Conservation (phyloP, 768 basidiomycete species). For the Psilocybe cubensis region DNA sequence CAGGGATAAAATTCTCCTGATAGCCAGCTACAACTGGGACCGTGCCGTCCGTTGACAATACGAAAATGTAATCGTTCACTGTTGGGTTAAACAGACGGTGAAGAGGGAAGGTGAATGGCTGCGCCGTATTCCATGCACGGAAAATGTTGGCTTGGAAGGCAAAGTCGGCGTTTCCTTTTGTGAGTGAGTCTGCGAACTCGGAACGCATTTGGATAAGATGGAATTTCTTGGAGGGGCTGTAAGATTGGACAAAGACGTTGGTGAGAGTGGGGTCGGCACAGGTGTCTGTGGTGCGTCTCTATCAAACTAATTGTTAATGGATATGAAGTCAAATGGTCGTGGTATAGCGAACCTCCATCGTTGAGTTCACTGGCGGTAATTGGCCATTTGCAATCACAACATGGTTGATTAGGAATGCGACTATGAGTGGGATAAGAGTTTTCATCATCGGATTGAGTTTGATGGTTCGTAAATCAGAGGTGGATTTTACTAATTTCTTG, state of each 20-base stretch:
- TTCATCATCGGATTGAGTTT: too few relatives aligned
- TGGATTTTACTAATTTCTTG: too few relatives aligned
- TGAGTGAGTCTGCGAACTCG: not conserved
- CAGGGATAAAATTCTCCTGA: not conserved
- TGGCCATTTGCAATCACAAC: too few relatives aligned
- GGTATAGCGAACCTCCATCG: too few relatives aligned
- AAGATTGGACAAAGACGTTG: not conserved
- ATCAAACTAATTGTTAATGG: too few relatives aligned
- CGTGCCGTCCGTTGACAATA: not conserved
- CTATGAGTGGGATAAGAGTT: too few relatives aligned
- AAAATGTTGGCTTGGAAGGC: constrained; percentile 9
- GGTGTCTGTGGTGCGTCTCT: too few relatives aligned
- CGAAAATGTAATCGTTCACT: not conserved
- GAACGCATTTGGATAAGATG: not conserved
- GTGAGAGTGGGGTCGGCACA: constrained; percentile 1
- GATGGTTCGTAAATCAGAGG: too few relatives aligned
- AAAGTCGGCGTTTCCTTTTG: not conserved
- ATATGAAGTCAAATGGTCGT: too few relatives aligned
- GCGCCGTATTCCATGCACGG: constrained; percentile 8
- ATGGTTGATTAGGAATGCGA: too few relatives aligned
- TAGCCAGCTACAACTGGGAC: not conserved
- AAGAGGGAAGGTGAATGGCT: constrained; percentile 1
- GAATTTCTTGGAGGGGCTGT: not conserved
- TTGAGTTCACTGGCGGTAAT: too few relatives aligned
- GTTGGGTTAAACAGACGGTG: constrained; percentile 9